Evolutionary conservation across 116 monocot genomes (phyloP).

Genomic region (Iris pallida): DNA sequence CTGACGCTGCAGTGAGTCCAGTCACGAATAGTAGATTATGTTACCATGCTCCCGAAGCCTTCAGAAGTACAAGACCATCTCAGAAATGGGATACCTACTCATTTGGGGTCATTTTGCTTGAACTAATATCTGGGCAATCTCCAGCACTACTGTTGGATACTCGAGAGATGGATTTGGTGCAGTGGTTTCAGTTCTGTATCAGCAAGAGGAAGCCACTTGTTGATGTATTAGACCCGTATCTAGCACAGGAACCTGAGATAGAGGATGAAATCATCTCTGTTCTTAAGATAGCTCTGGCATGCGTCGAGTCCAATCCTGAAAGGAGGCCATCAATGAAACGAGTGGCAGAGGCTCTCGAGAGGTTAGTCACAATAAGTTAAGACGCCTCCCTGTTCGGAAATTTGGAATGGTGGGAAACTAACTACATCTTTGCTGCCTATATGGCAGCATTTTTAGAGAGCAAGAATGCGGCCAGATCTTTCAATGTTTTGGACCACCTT

Average conservation of each 20-base stretch:
- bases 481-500: too few species aligned
- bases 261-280: conserved; percentile 44
- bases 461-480: too few species aligned
- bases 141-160: conserved; percentile 37
- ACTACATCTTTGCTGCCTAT: too few species aligned
- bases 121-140: conserved; percentile 57
- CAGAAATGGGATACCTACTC: conserved; percentile 83
- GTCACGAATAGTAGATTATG: conserved; percentile 19
- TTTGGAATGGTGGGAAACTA: too few species aligned
- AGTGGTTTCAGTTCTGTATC: conserved; percentile 69
- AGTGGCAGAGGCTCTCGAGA: conserved; percentile 31
- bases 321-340: conserved; percentile 37
- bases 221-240: conserved; percentile 46
- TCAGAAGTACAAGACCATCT: conserved; percentile 42
- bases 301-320: conserved; percentile 34
- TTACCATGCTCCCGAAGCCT: conserved; percentile 61
- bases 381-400: too few species aligned
- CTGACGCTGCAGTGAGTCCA: conserved; percentile 34
- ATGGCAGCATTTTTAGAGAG: too few species aligned
- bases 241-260: conserved; percentile 26
- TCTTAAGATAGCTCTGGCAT: conserved; percentile 33
- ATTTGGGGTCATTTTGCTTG: conserved; percentile 57
- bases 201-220: conserved; percentile 53
- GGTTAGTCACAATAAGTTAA: not conserved
- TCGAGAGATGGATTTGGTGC: conserved; percentile 49